A percentile compares a stretch with the other conserved stretches of the same genome.
Conservation (phyloP, 495 filamentous ascomycete genomes). For the Penicillium samsonianum region DNA sequence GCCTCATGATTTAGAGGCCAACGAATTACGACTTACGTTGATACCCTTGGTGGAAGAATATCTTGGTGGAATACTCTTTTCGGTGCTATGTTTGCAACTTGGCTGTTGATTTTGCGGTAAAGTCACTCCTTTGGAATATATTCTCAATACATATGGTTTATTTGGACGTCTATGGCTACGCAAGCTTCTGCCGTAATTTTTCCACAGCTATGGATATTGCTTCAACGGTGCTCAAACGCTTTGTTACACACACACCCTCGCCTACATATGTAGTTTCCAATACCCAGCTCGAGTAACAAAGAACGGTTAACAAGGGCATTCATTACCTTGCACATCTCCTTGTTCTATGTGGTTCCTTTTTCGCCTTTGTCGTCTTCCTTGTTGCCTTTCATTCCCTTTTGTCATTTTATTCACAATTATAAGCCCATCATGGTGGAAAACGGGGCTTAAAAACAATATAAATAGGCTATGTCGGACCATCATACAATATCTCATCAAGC, state of each 20-base stretch:
- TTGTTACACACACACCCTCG: background rate
- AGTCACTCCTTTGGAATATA: conserved; percentile 14
- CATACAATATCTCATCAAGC: background rate
- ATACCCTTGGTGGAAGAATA: conserved; percentile 31
- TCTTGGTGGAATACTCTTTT: background rate
- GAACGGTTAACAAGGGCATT: background rate
- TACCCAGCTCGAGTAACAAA: background rate
- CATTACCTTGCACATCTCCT: background rate
- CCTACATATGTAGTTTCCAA: background rate
- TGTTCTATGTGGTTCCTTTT: background rate
- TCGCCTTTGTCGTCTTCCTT: background rate
- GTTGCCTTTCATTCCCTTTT: background rate
- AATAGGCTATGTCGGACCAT: background rate
- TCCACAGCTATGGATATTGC: background rate
- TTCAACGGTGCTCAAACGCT: background rate
- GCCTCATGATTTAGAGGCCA: conserved; percentile 19
- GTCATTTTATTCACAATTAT: background rate
- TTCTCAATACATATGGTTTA: background rate
- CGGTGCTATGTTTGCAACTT: conserved; percentile 14
- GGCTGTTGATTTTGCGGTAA: conserved; percentile 8
- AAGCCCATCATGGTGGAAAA: background rate
- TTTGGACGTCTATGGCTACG: background rate
- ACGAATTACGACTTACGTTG: conserved; percentile 34
- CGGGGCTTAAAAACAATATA: background rate
- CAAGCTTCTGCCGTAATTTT: background rate